Percentiles rank a stretch among this genome's conserved stretches.
These are phyloP conservation scores for Ascochyta koolunga DNA, from an alignment of 2,329 filamentous ascomycete genomes.

Conservation along the genomic window DNA sequence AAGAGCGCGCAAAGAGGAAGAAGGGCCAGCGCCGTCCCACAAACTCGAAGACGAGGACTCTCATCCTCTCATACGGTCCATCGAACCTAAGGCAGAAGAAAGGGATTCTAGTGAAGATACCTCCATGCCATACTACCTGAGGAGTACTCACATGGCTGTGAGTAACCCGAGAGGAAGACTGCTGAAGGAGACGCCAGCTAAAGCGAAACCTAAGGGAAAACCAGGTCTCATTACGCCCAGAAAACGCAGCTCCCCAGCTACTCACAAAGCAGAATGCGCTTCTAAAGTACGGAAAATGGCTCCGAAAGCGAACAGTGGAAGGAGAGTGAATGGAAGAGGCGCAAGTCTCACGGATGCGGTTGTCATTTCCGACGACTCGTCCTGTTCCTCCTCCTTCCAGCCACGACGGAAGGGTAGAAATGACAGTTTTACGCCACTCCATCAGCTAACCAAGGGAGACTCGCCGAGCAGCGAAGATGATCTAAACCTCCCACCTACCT, in stretches of 20 bases:
- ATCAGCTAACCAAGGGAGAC: not conserved
- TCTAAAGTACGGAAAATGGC: not conserved
- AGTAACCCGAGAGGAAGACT: not conserved
- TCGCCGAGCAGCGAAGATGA: not conserved
- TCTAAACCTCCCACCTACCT: not conserved
- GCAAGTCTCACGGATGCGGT: not conserved
- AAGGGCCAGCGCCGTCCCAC: accelerated
- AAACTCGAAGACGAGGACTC: not conserved
- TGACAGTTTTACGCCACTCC: not conserved
- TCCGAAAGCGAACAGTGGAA: not conserved
- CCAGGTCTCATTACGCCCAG: not conserved
- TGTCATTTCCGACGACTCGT: not conserved
- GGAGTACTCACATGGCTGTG: not conserved
- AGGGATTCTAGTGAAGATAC: not conserved
- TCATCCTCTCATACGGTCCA: not conserved
- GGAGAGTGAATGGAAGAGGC: not conserved
- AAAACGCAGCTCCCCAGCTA: not conserved
- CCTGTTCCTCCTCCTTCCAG: too few relatives aligned
- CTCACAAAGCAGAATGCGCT: not conserved
- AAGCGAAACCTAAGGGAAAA: not conserved
- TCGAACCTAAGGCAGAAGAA: not conserved
- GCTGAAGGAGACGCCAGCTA: not conserved
- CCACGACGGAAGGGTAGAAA: not conserved
- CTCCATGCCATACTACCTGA: not conserved
- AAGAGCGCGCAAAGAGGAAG: not conserved